Base-by-base conservation (phyloP, 2,329 filamentous ascomycete species). In the Aspergillus brasiliensis region DNA sequence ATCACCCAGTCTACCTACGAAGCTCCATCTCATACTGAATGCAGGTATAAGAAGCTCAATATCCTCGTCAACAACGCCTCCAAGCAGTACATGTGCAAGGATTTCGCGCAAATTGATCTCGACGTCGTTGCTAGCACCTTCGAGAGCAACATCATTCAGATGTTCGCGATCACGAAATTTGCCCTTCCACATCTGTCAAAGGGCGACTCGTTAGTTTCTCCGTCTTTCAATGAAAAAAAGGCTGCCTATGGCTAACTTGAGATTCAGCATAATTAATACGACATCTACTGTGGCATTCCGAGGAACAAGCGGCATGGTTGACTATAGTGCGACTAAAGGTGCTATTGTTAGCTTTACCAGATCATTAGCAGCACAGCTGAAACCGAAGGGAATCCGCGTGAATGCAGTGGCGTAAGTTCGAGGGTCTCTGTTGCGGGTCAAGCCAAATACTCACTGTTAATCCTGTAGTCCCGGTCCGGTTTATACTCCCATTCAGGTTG, bases 151-250 rank as follows among this genome's bases (percentile, higher is more conserved):
- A 82, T 87, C 31, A 65, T 85, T 8, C 80, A 82, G 57, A 86
- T 86, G 77, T 84, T 87, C 66, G 83, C 83, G n/a, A 75, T 87
- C 61, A 82, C 82, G 5, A 87, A 87, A 67, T 86, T 80, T 61
- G 78, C 83, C 0, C 69, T 87, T 7, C 80, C 80, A 5, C 80
- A 86, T 64, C 84, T 87, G 83, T 76, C 80, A 57, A 78, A 74
- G 53, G 82, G 83, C 4, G 74, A 74, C 48, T 79, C 76, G 79
- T 81, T 62, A 62, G 78, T 74, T 31, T 2, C 11, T 11, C 3
- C 23, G 28, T 17, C 8, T 10, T 28, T 10, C 8, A 46, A 8
- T n/a, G 6, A 42, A 17, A 15, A 15, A 46, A 8, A n/a, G n/a
- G 44, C 23, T 23, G 23, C 25, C 25, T 23, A 3, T 34, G 23